Conservation (phyloP, 108 stramenopile genomes). For the Skeletonema costatum region DNA sequence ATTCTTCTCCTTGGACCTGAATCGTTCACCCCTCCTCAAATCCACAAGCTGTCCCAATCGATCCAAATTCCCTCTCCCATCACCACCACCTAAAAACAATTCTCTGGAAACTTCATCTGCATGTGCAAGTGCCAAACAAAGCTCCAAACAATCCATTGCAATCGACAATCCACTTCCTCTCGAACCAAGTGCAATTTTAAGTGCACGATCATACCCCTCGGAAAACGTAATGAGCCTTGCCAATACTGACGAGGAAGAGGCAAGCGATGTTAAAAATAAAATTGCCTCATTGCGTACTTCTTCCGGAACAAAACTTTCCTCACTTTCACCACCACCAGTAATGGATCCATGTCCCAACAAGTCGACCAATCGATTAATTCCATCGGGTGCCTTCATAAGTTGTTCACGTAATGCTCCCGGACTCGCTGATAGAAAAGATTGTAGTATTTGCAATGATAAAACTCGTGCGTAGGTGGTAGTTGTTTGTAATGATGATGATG, state of each 20-base stretch:
- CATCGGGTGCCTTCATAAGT: slow-evolving; percentile 79
- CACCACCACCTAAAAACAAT: slow-evolving; percentile 47
- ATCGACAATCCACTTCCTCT: slow-evolving; percentile 52
- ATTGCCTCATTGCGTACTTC: slow-evolving; percentile 78
- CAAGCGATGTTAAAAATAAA: slow-evolving; percentile 53
- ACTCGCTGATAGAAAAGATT: slow-evolving; percentile 34
- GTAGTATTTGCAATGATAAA: slow-evolving; percentile 58
- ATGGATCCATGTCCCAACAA: slow-evolving; percentile 40
- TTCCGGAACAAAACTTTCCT: slow-evolving; percentile 25
- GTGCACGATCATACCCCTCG: slow-evolving; percentile 58
- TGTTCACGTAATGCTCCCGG: slow-evolving; percentile 53
- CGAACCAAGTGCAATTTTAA: slow-evolving; percentile 53
- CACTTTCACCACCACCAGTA: background rate
- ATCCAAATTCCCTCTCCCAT: slow-evolving; percentile 52
- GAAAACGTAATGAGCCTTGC: slow-evolving; percentile 76
- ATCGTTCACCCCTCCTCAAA: slow-evolving; percentile 63
- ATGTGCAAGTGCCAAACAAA: slow-evolving; percentile 52
- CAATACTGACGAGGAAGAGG: slow-evolving; percentile 49
- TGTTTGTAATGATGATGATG: background rate
- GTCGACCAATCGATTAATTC: slow-evolving; percentile 73
- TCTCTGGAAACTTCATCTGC: slow-evolving; percentile 66
- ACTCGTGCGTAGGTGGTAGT: slow-evolving; percentile 60
- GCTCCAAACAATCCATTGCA: slow-evolving; percentile 58
- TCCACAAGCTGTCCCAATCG: slow-evolving; percentile 70
- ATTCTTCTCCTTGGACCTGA: slow-evolving; percentile 38